Evolutionary conservation across 2,329 filamentous ascomycete species (phyloP).

Genomic region (Fusarium sp.): DNA sequence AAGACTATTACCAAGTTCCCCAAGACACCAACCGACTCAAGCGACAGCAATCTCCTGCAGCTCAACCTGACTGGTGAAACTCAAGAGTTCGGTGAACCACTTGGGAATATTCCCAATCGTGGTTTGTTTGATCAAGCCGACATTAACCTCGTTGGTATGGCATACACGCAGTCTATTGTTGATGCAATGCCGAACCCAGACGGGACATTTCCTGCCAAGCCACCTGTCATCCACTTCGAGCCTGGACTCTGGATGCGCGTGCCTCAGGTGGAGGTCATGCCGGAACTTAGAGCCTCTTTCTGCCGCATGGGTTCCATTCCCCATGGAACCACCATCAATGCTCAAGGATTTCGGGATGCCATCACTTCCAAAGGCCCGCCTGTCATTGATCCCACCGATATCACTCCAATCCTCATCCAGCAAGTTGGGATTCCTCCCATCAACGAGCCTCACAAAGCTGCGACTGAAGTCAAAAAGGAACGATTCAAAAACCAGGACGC

Average conservation of each 20-base stretch:
- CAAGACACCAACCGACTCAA: not conserved
- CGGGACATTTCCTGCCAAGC: not conserved
- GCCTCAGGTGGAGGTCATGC: not conserved
- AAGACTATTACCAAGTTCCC: not conserved
- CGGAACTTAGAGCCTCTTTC: not conserved
- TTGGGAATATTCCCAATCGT: not conserved
- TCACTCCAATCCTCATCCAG: not conserved
- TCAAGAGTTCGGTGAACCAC: not conserved
- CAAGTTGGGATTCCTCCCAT: no score
- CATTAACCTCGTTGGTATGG: not conserved
- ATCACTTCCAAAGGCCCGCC: not conserved
- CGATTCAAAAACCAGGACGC: not conserved
- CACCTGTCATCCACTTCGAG: not conserved
- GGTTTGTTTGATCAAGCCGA: not conserved
- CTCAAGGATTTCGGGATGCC: not conserved
- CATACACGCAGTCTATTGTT: not conserved
- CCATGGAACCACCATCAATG: constrained; percentile 1
- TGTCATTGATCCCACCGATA: not conserved
- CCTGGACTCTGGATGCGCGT: constrained; percentile 4
- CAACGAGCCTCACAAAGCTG: not conserved
- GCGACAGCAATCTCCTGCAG: not conserved
- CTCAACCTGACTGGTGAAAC: not conserved
- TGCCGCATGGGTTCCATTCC: constrained; percentile 8
- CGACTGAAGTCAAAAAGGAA: not conserved
- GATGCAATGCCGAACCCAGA: not conserved